Conservation (phyloP, 2,329 filamentous ascomycete genomes). For the Ceratocystiopsis sp. region DNA sequence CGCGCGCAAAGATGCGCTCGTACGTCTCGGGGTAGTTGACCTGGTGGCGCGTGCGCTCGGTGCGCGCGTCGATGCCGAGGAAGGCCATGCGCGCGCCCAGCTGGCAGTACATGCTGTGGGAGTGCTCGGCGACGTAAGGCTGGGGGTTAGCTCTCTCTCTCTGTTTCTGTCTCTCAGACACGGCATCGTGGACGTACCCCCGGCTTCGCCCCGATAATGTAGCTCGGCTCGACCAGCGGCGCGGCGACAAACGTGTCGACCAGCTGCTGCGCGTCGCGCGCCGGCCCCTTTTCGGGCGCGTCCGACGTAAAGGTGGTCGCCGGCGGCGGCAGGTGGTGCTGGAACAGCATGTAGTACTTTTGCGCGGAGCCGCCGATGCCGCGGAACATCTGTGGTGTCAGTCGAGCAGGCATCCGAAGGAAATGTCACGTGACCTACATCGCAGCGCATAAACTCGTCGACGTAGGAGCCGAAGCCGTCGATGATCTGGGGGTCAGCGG, state of each 20-base stretch:
- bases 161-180: not conserved
- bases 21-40: constrained; percentile 92
- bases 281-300: constrained; percentile 9
- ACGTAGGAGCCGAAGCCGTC: constrained; percentile 90
- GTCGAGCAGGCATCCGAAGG: not conserved
- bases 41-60: constrained; percentile 78
- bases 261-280: constrained; percentile 36
- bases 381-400: constrained; percentile 50
- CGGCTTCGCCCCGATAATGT: constrained; percentile 59
- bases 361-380: constrained; percentile 84
- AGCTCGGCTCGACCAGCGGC: constrained; percentile 44
- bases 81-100: constrained; percentile 73
- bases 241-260: constrained; percentile 55
- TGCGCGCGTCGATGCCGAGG: constrained; percentile 79
- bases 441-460: constrained; percentile 78
- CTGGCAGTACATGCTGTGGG: constrained; percentile 71
- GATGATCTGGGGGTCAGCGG: constrained; percentile 46
- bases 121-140: constrained; percentile 79
- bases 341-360: constrained; percentile 97
- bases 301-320: constrained; percentile 73
- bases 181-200: constrained; percentile 40
- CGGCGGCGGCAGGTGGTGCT: constrained; percentile 81
- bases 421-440: constrained; percentile 11
- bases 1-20: constrained; percentile 61
- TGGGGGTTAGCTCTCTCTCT: constrained; percentile 23